Evolutionary conservation across 2,329 filamentous ascomycete species (phyloP).

Genomic region (Monilinia aucupariae): DNA sequence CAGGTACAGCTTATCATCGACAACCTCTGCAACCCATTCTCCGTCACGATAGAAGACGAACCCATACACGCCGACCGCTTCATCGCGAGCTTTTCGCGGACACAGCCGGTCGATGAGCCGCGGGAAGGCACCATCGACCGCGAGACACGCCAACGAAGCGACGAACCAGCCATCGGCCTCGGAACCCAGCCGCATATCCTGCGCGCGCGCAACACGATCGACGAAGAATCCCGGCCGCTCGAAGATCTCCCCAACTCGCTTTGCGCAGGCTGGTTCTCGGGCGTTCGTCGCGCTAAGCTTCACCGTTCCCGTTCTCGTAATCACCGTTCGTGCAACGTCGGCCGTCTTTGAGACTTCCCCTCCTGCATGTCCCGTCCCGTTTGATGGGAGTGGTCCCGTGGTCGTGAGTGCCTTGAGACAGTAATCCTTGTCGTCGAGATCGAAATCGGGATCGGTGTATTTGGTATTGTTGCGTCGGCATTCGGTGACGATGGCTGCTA

Average conservation of each 20-base stretch:
- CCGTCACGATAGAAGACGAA: constrained; percentile 85
- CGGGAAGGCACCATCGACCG: constrained; percentile 37
- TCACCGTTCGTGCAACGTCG: constrained; percentile 1
- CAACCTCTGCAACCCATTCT: constrained; percentile 84
- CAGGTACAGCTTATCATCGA: constrained; percentile 85
- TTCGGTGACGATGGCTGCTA: constrained; percentile 51
- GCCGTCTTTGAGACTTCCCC: neutral
- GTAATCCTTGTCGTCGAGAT: constrained; percentile 52
- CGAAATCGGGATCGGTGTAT: constrained; percentile 75
- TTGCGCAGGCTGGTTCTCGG: constrained; percentile 36
- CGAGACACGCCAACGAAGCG: constrained; percentile 71
- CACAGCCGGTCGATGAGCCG: constrained; percentile 46
- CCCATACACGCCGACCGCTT: constrained; percentile 74
- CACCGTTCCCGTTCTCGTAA: constrained; percentile 16
- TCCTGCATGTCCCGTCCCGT: too few species aligned
- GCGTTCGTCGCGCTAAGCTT: constrained; percentile 19
- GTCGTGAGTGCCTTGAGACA: constrained; percentile 19
- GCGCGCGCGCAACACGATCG: constrained; percentile 62
- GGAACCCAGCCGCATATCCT: constrained; percentile 72
- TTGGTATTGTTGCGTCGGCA: constrained; percentile 73
- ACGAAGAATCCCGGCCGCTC: constrained; percentile 71
- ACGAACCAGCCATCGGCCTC: constrained; percentile 85
- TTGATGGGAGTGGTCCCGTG: neutral
- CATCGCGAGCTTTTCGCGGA: constrained; percentile 23
- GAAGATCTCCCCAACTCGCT: constrained; percentile 70